These are phyloP conservation scores for Plantago major DNA, from an alignment of 257 asterid species.

Conservation along the genomic window DNA sequence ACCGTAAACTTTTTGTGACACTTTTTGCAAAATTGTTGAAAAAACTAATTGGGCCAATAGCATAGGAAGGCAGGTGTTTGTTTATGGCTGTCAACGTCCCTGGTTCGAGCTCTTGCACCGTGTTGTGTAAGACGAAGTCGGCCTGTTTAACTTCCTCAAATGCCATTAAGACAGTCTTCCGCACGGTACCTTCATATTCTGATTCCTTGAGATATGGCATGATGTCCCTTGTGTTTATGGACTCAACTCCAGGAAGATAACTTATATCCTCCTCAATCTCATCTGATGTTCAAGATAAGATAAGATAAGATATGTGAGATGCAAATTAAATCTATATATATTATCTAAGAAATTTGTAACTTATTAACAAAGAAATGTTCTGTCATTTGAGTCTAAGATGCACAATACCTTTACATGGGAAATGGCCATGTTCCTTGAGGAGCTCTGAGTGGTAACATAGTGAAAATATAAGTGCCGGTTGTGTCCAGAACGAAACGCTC, in stretches of 20 bases:
- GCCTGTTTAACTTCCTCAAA: constrained; percentile 33
- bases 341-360: too few species aligned
- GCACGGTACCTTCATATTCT: constrained; percentile 20
- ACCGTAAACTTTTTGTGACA: neutral
- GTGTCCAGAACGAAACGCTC: constrained; percentile 44
- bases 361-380: too few species aligned
- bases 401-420: constrained; percentile 27
- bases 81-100: neutral
- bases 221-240: constrained; percentile 36
- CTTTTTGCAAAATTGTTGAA: neutral
- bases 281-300: constrained; percentile 18
- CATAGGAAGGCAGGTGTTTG: neutral
- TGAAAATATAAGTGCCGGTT: constrained; percentile 41
- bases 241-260: constrained; percentile 47
- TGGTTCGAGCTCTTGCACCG: constrained; percentile 23
- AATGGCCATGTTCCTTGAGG: constrained; percentile 27
- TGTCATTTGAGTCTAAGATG: too few species aligned
- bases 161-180: constrained; percentile 26
- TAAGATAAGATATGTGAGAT: too few species aligned
- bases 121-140: constrained; percentile 39
- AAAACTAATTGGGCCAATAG: neutral
- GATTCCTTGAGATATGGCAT: constrained; percentile 35
- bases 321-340: too few species aligned
- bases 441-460: constrained; percentile 26
- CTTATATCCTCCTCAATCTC: constrained; percentile 31